Base-by-base conservation (phyloP, 495 filamentous ascomycete species). In the Bathelium albidoporum region DNA sequence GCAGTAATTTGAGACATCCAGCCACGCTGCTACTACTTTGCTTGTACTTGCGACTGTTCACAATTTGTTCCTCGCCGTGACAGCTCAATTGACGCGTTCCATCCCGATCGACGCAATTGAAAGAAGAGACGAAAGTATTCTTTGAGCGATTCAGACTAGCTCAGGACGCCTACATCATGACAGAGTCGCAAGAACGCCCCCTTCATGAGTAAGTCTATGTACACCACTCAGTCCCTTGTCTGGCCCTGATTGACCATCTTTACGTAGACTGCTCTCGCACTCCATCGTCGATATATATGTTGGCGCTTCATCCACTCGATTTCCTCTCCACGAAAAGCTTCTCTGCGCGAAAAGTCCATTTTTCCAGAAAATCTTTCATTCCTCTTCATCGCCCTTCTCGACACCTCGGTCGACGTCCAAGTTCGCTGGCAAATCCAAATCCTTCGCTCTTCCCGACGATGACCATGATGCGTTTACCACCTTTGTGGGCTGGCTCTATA, bases 401-500 rank as follows among this genome's bases (percentile, higher is more conserved):
- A 63, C 61, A 28, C 43, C 61, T 26, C 24, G 55, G 34, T 55
- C 45, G 62, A 55, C 49, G 5, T 49, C 44, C 14, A 49, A 49
- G 20, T 49, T n/a, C 14, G 68, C 67, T 45, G 28, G 62, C 26
- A 73, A 73, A 29, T 61, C 66, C 49, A 39, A 62, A 18, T 59
- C 66, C 29, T 79, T 69, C 65, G 77, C 76, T 63, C 72, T 81
- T 14, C 78, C 78, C 59, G 79, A 81, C 59, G 72, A 75, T 45
- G 77, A 79, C 58, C 75, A 77, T 65, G 66, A 61, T 12, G 67
- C 77, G 63, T 81, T 81, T 70, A 70, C 72, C 20, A 66, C 74
- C 62, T 76, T 81, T 70, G 76, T 81, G 66, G 76, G 74, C 63
- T 81, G 79, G 79, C 76, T 81, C 53, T 81, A 81, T 72, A 65